Evolutionary conservation across 345 rosid genomes (phyloP).

Genomic region (Citrus australasica): DNA sequence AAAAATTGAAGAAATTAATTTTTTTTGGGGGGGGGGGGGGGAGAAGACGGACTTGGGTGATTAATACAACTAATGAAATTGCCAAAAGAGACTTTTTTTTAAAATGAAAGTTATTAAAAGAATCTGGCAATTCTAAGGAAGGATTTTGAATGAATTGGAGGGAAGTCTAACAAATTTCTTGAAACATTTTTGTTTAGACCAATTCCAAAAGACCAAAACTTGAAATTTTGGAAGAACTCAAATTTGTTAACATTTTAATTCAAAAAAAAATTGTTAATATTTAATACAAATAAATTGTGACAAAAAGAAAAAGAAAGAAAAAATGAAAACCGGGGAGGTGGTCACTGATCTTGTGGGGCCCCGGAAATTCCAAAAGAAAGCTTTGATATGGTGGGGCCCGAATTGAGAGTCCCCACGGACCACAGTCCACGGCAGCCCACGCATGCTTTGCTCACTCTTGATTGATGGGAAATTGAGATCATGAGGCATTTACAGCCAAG

Average conservation of each 20-base stretch:
- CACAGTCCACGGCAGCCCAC: not conserved
- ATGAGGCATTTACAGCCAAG: slow-evolving; percentile 12
- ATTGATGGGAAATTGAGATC: slow-evolving; percentile 18
- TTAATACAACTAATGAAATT: no score
- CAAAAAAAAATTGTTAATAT: no score
- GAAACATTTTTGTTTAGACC: not conserved
- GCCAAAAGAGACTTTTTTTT: no score
- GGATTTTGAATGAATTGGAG: not conserved
- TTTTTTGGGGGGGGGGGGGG: no score
- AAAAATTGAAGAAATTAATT: no score
- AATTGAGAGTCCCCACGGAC: not conserved
- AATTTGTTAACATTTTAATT: no score
- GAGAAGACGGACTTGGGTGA: no score
- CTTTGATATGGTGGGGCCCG: slow-evolving; percentile 16
- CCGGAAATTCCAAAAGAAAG: not conserved
- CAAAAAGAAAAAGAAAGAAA: not conserved
- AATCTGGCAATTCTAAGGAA: no score
- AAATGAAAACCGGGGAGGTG: not conserved
- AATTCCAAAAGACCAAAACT: not conserved
- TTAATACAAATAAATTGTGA: not conserved
- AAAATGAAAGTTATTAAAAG: no score
- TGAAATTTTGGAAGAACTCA: not conserved
- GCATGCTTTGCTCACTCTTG: slow-evolving; percentile 10
- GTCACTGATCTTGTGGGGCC: slow-evolving; percentile 11
- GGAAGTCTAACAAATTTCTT: not conserved